Evolutionary conservation across 1,139 yeast genomes (phyloP), one percentile per base, ranked within the genome.

Genomic region (Arxiozyma heterogenica): DNA sequence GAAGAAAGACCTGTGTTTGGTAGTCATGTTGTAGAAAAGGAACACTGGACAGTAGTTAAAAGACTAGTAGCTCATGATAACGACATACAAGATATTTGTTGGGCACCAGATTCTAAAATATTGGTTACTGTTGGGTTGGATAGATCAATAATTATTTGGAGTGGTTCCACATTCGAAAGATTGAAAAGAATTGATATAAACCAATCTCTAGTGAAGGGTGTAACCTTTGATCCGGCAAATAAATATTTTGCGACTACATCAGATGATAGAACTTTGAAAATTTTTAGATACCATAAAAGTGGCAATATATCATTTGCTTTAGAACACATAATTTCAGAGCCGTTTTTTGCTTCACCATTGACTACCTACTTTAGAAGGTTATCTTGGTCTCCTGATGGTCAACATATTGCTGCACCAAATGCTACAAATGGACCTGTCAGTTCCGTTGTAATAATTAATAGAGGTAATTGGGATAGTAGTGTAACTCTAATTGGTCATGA

Each of bases 361-460:
- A 88, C 96, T 0, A 89, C 98, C 0, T 93, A 93, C 68, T 93
- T 90, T 68, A 76, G 98, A 60, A 75, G 97, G 61, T 79, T 87
- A 71, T 86, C 96, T 27, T 93, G 99, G 99, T 88, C 97, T 0
- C 98, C 98, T 0, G 98, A 93, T 70, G 98, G 98, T 1, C 94
- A 88, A 67, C 93, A 87, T 64, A 86, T 93, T 52, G 98, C 97
- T 0, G 96, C 88, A 0, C 96, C 98, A 0, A 94, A 93, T 70
- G 97, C 98, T 1, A 89, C 95, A 11, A 93, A 94, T 69, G 98
- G 98, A 0, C 97, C 97, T 0, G 94, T 93, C 0, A 82, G 96
- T 0, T 84, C 96, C 0, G 93, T 90, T 6, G 93, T 91, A 0
- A 81, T 93, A 41, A 83, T 93, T 34, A 86, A 86, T 60, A 77